These are phyloP conservation scores for Penicillium sp. DNA, from an alignment of 2,329 filamentous ascomycete genomes.

Conservation along the genomic window DNA sequence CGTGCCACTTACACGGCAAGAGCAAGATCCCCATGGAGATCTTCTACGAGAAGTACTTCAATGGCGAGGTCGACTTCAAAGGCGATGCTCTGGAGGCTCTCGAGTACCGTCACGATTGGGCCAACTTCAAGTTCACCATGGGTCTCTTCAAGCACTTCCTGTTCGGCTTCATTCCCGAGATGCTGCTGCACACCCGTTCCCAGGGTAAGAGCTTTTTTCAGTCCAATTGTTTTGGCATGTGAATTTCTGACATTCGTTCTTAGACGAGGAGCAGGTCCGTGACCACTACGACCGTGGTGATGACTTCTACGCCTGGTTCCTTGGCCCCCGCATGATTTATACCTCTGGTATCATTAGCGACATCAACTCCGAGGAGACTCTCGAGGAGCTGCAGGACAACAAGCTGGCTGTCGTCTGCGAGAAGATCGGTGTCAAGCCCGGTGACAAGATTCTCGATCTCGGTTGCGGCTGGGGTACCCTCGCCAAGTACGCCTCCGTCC, in stretches of 20 bases:
- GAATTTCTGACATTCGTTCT: not conserved
- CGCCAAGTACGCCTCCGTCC: conserved; percentile 82
- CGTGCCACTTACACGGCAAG: conserved; percentile 45
- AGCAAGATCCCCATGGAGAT: conserved; percentile 60
- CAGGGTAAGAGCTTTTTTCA: conserved; percentile 56
- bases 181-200: conserved; percentile 85
- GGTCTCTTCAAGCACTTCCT: conserved; percentile 84
- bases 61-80: conserved; percentile 91
- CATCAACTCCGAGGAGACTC: conserved; percentile 75
- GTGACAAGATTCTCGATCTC: conserved; percentile 83
- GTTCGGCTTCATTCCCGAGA: conserved; percentile 78
- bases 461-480: conserved; percentile 98
- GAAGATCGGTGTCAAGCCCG: conserved; percentile 79
- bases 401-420: conserved; percentile 93
- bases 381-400: conserved; percentile 97
- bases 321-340: conserved; percentile 98
- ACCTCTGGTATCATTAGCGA: conserved; percentile 92
- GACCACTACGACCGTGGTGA: conserved; percentile 97
- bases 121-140: conserved; percentile 84
- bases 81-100: conserved; percentile 82
- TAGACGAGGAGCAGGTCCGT: conserved; percentile 95
- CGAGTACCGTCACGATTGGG: conserved; percentile 97
- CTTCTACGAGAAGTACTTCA: conserved; percentile 97
- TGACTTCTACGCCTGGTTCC: conserved; percentile 98
- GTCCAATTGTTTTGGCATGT: not conserved